Base-by-base conservation (phyloP, 2,329 filamentous ascomycete species). In the Sclerotiophoma versabilis region DNA sequence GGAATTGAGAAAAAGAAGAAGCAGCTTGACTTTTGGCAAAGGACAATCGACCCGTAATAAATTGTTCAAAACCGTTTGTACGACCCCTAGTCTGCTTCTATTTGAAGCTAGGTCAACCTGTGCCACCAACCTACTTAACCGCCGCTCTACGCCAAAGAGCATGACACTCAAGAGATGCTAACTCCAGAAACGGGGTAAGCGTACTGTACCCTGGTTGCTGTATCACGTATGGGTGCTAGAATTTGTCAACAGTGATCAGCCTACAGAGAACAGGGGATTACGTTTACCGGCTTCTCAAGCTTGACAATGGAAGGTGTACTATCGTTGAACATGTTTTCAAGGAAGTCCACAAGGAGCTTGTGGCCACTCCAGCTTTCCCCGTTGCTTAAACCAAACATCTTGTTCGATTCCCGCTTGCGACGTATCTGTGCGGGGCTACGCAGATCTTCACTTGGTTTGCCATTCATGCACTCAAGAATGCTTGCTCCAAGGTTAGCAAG, bases 321-420 rank as follows among this genome's bases (percentile, higher is more conserved):
- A 23, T 53, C 17, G 26, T 52, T 56, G 42, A 59, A 59, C 17
- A 59, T 26, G 14, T 48, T 48, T 26, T 59, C 51, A 3, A 59
- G 38, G 29, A 59, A 59, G 23, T 59, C 51, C 6, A 59, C 52
- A n/a, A 59, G 43, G n/a, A 54, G 48, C 33, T 59, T 59, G n/a
- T 37, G 22, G n/a, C 56, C 56, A 48, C 56, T 59, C 56, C 51
- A 59, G 5, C 37, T 38, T 11, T 52, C 54, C n/a, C 47, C 46
- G 19, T 48, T 45, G 25, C 55, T 41, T 5, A 59, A 36, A 17
- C 56, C 56, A 39, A 59, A 59, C 32, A 59, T 49, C 43, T 59
- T 55, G 26, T 56, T 55, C 14, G 41, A 32, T 15, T 33, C 36
- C 15, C 51, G 41, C 38, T 59, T 44, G 22, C 42, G 23, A 10